Percentiles rank a stretch among this genome's conserved stretches.
These are phyloP conservation scores for Colletotrichum caudatum DNA, from an alignment of 2,329 filamentous ascomycete genomes.

Conservation along the genomic window DNA sequence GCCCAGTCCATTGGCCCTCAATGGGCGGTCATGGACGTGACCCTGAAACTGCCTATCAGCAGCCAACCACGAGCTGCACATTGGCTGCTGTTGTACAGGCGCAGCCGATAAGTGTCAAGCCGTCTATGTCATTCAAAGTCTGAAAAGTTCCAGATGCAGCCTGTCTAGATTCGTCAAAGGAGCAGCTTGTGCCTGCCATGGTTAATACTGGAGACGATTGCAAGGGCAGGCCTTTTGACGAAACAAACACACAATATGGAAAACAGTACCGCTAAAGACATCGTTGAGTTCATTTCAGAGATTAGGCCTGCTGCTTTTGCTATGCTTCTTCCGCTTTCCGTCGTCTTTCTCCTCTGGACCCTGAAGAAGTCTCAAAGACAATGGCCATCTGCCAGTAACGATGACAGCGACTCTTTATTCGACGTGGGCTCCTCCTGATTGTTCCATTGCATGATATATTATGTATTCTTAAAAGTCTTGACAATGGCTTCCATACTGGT, in stretches of 20 bases:
- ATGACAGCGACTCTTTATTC: neutral
- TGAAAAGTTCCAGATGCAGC: too few relatives aligned
- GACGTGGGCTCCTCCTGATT: too few relatives aligned
- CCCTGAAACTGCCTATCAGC: neutral
- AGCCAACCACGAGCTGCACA: neutral
- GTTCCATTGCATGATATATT: neutral
- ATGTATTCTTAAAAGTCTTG: fast-evolving
- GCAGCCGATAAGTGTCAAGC: too few relatives aligned
- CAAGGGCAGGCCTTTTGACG: neutral
- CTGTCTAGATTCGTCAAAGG: neutral
- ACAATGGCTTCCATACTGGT: too few relatives aligned
- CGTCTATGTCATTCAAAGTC: too few relatives aligned
- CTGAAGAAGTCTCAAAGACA: neutral
- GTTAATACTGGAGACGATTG: neutral
- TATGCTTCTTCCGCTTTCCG: neutral
- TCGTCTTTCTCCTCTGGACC: neutral
- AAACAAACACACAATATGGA: neutral
- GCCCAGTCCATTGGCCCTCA: neutral
- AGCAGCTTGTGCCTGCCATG: neutral
- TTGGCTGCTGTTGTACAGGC: neutral
- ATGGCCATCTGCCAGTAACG: neutral
- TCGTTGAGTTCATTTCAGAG: neutral
- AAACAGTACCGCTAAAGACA: neutral
- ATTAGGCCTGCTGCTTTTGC: neutral
- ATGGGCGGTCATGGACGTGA: neutral